Conservation (phyloP, 345 rosid genomes). For the Dovyalis caffra region DNA sequence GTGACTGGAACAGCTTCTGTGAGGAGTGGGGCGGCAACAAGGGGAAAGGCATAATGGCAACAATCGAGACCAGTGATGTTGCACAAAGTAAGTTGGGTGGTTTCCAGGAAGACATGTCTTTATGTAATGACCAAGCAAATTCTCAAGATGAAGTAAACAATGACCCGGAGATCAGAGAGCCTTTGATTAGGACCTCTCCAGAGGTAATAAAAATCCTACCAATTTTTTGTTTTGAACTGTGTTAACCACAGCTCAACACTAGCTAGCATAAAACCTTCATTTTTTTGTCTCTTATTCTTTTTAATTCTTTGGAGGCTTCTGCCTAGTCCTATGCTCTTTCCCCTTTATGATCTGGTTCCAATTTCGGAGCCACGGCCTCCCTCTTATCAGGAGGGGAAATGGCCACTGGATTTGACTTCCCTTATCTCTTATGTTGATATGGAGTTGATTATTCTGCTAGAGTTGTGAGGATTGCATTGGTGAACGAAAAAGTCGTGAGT, state of each 20-base stretch:
- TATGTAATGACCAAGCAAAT: constrained; percentile 43
- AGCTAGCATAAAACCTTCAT: neutral
- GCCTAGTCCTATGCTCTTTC: neutral
- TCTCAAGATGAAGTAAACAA: constrained; percentile 52
- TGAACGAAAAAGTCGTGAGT: constrained; percentile 85
- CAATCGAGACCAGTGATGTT: constrained; percentile 47
- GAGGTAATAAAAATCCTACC: constrained; percentile 53
- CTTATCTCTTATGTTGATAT: constrained; percentile 4
- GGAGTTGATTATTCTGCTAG: constrained; percentile 36
- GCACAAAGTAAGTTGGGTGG: constrained; percentile 28
- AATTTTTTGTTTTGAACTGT: neutral
- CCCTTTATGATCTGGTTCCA: neutral
- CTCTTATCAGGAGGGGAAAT: neutral
- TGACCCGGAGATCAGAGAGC: constrained; percentile 49
- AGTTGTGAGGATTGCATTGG: constrained; percentile 90
- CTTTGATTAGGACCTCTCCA: constrained; percentile 58
- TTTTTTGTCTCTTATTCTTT: neutral
- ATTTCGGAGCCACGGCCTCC: neutral
- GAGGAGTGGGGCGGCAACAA: constrained; percentile 87
- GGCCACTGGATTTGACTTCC: neutral
- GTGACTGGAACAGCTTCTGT: constrained; percentile 91
- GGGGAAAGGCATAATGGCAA: constrained; percentile 70
- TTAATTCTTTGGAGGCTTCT: neutral
- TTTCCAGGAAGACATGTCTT: constrained; percentile 32
- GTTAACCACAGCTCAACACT: neutral